Evolutionary conservation across 805 yeast species (phyloP).

Genomic region (Sugiyamaella floridensis): DNA sequence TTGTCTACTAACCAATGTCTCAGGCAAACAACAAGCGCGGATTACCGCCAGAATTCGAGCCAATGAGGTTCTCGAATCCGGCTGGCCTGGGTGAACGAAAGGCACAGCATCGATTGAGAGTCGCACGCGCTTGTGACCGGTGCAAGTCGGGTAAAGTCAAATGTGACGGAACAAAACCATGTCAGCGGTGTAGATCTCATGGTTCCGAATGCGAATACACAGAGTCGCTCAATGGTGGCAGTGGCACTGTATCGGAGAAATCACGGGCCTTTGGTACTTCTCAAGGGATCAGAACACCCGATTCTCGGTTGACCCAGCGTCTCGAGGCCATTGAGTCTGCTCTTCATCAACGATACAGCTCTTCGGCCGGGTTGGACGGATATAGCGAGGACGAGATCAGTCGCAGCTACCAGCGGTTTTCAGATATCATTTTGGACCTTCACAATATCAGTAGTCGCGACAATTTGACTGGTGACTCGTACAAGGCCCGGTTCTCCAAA

Average conservation of each 20-base stretch:
- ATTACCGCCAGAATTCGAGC: not conserved
- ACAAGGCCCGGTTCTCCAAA: slow-evolving; percentile 16
- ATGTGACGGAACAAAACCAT: slow-evolving; percentile 50
- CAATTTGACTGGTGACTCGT: slow-evolving; percentile 1
- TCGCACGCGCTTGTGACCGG: slow-evolving; percentile 48
- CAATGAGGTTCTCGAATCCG: not conserved
- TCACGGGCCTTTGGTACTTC: too few species aligned
- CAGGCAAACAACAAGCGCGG: not conserved
- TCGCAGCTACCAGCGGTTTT: not conserved
- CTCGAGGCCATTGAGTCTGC: not conserved
- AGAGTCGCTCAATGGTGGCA: not conserved
- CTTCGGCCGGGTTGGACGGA: not conserved
- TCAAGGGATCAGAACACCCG: not conserved
- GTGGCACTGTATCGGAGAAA: not conserved
- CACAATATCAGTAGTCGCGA: not conserved
- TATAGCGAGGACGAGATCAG: not conserved
- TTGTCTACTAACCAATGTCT: too few species aligned
- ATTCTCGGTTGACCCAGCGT: not conserved
- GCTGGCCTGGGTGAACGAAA: too few species aligned
- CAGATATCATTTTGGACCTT: slow-evolving; percentile 6
- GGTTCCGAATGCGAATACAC: slow-evolving; percentile 20
- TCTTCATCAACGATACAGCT: not conserved
- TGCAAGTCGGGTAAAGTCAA: slow-evolving; percentile 52
- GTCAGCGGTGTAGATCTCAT: slow-evolving; percentile 40
- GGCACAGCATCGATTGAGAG: slow-evolving; percentile 24